Percentiles rank a stretch among this genome's conserved stretches.
phyloP scores from a whole-genome alignment of 2,329 filamentous ascomycete genomes.

The Xylaria multiplex region DNA sequence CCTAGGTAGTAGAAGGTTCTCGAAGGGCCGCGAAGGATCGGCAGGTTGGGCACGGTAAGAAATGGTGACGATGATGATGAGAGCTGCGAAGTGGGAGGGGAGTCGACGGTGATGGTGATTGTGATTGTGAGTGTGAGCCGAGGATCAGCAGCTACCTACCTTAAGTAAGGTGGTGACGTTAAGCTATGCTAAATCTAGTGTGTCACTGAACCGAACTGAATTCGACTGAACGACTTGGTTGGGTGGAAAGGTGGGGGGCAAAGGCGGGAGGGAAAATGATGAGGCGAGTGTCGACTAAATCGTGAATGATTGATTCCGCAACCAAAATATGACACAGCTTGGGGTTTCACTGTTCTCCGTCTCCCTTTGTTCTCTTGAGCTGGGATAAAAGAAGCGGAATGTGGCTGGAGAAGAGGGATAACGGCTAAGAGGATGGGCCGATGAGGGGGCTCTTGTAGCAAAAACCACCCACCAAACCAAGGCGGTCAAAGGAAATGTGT shows the following conservation, averaged over 20 bases:
- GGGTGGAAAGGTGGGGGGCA: not conserved
- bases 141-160: slow-evolving; percentile 25
- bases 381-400: not conserved
- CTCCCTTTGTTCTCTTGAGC: slow-evolving; percentile 15
- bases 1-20: slow-evolving; percentile 42
- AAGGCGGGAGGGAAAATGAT: not conserved
- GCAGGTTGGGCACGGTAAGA: slow-evolving; percentile 28
- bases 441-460: slow-evolving; percentile 4
- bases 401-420: not conserved
- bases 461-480: slow-evolving; percentile 17
- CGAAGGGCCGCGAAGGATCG: slow-evolving; percentile 39
- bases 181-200: not conserved
- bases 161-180: slow-evolving; percentile 12
- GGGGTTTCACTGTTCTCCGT: slow-evolving; percentile 7
- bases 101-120: too few species aligned
- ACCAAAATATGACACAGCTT: not conserved
- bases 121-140: slow-evolving; percentile 7
- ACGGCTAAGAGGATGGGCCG: not conserved
- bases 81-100: not conserved
- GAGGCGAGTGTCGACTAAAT: not conserved
- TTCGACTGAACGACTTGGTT: slow-evolving; percentile 10
- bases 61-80: slow-evolving; percentile 18
- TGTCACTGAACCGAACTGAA: slow-evolving; percentile 10
- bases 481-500: slow-evolving; percentile 31
- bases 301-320: slow-evolving; percentile 2